Evolutionary conservation across 352 stramenopile genomes (phyloP).

Genomic region (Halophytophthora polymorphica): DNA sequence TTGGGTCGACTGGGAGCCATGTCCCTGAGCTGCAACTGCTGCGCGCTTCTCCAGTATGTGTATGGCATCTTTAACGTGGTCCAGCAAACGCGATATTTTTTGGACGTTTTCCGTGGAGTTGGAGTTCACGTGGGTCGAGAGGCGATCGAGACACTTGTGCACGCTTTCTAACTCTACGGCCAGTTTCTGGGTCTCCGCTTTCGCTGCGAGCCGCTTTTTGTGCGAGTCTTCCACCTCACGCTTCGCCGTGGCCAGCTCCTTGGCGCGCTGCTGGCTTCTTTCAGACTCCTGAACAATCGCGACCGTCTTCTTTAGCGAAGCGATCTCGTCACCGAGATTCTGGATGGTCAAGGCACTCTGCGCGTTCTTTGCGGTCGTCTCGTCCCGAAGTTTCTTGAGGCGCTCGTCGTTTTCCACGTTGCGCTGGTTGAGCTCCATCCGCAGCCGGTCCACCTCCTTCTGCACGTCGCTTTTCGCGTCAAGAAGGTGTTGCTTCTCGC

Average conservation of each 20-base stretch:
- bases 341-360: constrained; percentile 43
- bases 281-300: constrained; percentile 63
- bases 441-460: constrained; percentile 65
- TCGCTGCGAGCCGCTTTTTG: constrained; percentile 79
- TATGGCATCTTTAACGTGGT: constrained; percentile 66
- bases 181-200: constrained; percentile 79
- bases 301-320: constrained; percentile 56
- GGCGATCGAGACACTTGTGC: constrained; percentile 57
- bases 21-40: constrained; percentile 13
- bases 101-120: constrained; percentile 56
- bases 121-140: constrained; percentile 49
- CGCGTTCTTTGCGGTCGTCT: constrained; percentile 46
- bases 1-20: constrained; percentile 18
- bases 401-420: constrained; percentile 71
- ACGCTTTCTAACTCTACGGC: constrained; percentile 67
- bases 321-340: constrained; percentile 55
- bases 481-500: constrained; percentile 53
- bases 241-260: constrained; percentile 61
- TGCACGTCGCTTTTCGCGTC: constrained; percentile 49
- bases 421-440: constrained; percentile 74
- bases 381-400: constrained; percentile 56
- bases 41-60: constrained; percentile 65
- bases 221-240: constrained; percentile 76
- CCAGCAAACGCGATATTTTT: constrained; percentile 57
- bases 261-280: constrained; percentile 64